Evolutionary conservation across 139 green algal species (phyloP).

Genomic region (Coelastrella sp.): DNA sequence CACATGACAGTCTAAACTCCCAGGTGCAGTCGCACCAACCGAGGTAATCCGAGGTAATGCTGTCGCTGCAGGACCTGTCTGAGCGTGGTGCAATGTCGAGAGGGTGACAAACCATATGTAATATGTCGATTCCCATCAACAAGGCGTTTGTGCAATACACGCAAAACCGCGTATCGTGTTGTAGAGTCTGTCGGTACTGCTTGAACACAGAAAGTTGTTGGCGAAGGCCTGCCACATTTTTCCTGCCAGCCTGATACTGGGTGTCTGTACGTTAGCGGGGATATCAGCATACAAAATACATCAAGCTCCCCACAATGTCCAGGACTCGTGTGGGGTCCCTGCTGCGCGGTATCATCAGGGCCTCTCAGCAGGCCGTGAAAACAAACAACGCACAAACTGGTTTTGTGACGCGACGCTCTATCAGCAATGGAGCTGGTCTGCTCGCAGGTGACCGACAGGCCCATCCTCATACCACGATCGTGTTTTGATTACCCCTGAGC

Average conservation of each 20-base stretch:
- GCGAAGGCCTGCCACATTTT: not conserved
- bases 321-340: constrained; percentile 16
- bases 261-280: too few species aligned
- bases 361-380: not conserved
- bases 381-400: not conserved
- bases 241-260: too few species aligned
- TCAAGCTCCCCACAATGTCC: not conserved
- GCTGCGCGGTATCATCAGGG: not conserved
- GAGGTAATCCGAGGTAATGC: too few species aligned
- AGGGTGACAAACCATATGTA: too few species aligned
- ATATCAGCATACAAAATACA: not conserved
- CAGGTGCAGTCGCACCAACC: too few species aligned
- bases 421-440: not conserved
- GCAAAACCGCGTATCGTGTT: not conserved
- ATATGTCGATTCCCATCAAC: too few species aligned
- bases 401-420: not conserved
- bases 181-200: constrained; percentile 3
- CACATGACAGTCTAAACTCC: too few species aligned
- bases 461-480: constrained; percentile 3
- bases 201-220: not conserved
- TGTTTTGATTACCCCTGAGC: not conserved
- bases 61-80: too few species aligned
- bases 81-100: too few species aligned
- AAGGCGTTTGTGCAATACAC: too few species aligned
- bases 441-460: not conserved